Base-by-base conservation (phyloP, 306 rosid species). In the Urtica urens region DNA sequence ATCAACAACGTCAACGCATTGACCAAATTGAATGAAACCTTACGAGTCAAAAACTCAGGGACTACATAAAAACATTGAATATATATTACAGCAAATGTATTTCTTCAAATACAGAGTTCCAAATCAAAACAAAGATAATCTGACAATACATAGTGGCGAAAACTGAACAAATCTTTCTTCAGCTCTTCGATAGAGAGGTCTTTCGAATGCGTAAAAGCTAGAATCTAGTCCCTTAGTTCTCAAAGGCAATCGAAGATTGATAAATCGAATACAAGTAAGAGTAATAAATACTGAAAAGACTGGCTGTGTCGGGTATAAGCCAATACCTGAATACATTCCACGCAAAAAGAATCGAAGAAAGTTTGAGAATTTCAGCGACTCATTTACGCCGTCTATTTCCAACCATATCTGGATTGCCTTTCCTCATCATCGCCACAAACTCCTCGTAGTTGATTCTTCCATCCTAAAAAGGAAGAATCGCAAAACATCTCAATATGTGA, bases 341-440 rank as follows among this genome's bases (percentile, higher is more conserved):
- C 33, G 14, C 34, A 18, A 26, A 33, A 12, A 22, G 25, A 43
- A n/a, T 33, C n/a, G 13, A n/a, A 21, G 38, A 55, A 19, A 44
- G 18, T 20, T 23, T 13, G 8, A 1, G 26, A 23, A 43, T 20
- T 6, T 26, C 12, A 27, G 24, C 15, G 47, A 29, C 40, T 69
- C 56, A 83, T 74, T 83, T 83, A 57, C 80, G 75, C 28, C 83
- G 66, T 70, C 94, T 71, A 52, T 75, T 71, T 45, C 64, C 23
- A 3, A 23, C 66, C 46, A 78, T 46, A 22, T 83, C 96, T 5
- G 88, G 94, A 60, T 70, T 70, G 57, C 96, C 96, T 66, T 80
- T 88, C 74, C 83, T 88, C 94, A 88, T 88, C 96, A 88, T 88
- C 22, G 93, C 88, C 27, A 58, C 96, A 55, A 88, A 83, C 62